Evolutionary conservation across 768 basidiomycete species (phyloP).

Genomic region (Boletus rubescentipes): DNA sequence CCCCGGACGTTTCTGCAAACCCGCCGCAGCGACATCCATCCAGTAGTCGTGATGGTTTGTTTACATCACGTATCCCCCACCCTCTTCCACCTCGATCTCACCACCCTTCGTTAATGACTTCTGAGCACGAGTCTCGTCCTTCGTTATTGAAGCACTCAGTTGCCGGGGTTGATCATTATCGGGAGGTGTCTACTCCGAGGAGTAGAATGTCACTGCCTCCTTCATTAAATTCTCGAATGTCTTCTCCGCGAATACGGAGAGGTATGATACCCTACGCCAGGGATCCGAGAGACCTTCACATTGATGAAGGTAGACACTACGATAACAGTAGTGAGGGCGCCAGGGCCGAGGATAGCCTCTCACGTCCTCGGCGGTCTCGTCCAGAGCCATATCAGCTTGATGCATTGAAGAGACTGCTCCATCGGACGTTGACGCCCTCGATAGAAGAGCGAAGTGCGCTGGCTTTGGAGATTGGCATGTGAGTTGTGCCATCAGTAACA

Average conservation of each 20-base stretch:
- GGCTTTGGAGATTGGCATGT: constrained; percentile 78
- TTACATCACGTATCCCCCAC: constrained; percentile 13
- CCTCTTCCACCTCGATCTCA: constrained; percentile 29
- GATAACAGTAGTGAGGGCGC: constrained; percentile 20
- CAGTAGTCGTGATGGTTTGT: constrained; percentile 2
- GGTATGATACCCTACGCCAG: constrained; percentile 27
- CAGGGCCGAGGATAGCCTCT: constrained; percentile 33
- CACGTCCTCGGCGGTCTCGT: constrained; percentile 68
- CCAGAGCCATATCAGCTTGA: constrained; percentile 79
- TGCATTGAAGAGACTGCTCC: constrained; percentile 68
- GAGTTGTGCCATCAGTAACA: constrained; percentile 27
- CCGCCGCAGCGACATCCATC: constrained; percentile 15
- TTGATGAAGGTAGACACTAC: constrained; percentile 25
- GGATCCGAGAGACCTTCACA: constrained; percentile 26
- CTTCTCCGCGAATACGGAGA: constrained; percentile 34
- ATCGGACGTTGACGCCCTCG: constrained; percentile 67
- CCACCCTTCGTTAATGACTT: constrained; percentile 30
- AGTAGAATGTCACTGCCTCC: constrained; percentile 34
- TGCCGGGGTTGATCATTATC: constrained; percentile 17
- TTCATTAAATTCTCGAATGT: constrained; percentile 24
- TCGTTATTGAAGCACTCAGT: constrained; percentile 12
- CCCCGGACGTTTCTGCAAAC: constrained; percentile 16
- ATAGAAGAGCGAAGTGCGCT: constrained; percentile 78
- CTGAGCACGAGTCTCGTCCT: constrained; percentile 19
- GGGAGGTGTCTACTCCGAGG: constrained; percentile 20